Percentiles rank a stretch among this genome's conserved stretches.
Conservation (phyloP, 1,284 basidiomycete species). For the Ustilago xerochloae region DNA sequence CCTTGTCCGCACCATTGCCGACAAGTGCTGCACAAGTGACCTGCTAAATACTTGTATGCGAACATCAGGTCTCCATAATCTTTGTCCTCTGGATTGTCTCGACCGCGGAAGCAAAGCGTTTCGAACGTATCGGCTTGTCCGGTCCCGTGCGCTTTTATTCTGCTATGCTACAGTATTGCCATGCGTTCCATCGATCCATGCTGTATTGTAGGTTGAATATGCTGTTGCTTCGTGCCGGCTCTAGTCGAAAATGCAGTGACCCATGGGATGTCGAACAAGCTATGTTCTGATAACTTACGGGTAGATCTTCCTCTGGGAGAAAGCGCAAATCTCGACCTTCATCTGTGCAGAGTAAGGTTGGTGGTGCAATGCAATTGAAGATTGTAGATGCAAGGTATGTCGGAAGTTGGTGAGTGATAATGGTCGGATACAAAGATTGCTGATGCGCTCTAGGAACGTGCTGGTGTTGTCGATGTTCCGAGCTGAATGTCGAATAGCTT, state of each 20-base stretch:
- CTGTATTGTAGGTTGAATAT: background rate
- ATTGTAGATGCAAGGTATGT: slow-evolving; percentile 2
- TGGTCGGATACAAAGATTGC: slow-evolving; percentile 7
- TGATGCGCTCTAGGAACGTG: slow-evolving; percentile 7
- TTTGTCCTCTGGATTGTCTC: too few relatives aligned
- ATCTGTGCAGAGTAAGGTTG: slow-evolving; percentile 46
- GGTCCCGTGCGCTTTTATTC: too few relatives aligned
- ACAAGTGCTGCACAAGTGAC: too few relatives aligned
- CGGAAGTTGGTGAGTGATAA: slow-evolving; percentile 21
- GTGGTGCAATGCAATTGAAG: background rate
- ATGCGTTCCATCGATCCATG: too few relatives aligned
- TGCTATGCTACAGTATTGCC: too few relatives aligned
- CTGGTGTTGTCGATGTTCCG: slow-evolving; percentile 9
- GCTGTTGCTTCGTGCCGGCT: slow-evolving; percentile 3
- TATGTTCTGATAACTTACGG: slow-evolving; percentile 55
- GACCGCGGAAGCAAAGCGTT: too few relatives aligned
- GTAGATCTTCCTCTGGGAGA: slow-evolving; percentile 68
- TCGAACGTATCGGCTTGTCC: too few relatives aligned
- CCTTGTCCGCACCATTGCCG: too few relatives aligned
- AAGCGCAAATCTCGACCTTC: slow-evolving; percentile 69
- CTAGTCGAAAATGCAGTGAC: slow-evolving; percentile 3
- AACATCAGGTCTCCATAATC: too few relatives aligned
- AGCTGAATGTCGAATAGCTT: slow-evolving; percentile 13
- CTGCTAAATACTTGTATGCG: too few relatives aligned
- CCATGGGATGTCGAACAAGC: slow-evolving; percentile 9